Conservation (phyloP, 23 red algal species). For the Chondrus crispus region DNA sequence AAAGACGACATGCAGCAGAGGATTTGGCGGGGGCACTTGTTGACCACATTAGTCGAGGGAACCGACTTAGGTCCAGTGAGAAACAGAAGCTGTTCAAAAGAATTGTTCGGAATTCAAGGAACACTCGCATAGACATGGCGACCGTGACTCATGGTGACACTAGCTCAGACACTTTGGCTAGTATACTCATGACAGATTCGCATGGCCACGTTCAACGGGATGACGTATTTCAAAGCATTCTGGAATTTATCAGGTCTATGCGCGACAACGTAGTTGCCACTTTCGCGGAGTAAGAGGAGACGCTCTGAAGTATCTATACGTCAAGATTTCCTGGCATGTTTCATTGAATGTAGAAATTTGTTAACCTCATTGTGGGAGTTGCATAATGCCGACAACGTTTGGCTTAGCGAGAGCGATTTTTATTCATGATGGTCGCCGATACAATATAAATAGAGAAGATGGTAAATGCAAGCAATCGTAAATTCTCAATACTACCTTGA, state of each 20-base stretch:
- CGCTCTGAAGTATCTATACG: too few relatives aligned
- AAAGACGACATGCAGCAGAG: neutral
- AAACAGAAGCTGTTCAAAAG: slow-evolving; percentile 21
- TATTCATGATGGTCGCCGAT: too few relatives aligned
- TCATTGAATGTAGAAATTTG: too few relatives aligned
- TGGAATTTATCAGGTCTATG: neutral
- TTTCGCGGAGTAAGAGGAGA: too few relatives aligned
- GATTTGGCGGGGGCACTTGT: neutral
- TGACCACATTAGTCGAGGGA: neutral
- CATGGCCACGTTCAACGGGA: neutral
- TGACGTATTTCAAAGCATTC: neutral
- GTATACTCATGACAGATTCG: slow-evolving; percentile 42
- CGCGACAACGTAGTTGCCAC: neutral
- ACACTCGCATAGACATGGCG: neutral
- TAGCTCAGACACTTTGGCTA: slow-evolving; percentile 10
- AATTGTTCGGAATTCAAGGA: slow-evolving; percentile 5
- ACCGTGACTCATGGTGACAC: neutral
- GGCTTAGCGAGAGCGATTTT: too few relatives aligned
- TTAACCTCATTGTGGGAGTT: too few relatives aligned
- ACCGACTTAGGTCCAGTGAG: neutral
- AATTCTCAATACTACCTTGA: too few relatives aligned
- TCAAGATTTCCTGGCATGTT: too few relatives aligned
- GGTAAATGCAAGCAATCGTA: too few relatives aligned
- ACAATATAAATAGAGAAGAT: too few relatives aligned
- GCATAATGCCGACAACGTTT: too few relatives aligned